Percentiles rank a stretch among this genome's conserved stretches.
phyloP scores from a whole-genome alignment of 78 protist genomes.

The Dictyostelium capitatum region DNA sequence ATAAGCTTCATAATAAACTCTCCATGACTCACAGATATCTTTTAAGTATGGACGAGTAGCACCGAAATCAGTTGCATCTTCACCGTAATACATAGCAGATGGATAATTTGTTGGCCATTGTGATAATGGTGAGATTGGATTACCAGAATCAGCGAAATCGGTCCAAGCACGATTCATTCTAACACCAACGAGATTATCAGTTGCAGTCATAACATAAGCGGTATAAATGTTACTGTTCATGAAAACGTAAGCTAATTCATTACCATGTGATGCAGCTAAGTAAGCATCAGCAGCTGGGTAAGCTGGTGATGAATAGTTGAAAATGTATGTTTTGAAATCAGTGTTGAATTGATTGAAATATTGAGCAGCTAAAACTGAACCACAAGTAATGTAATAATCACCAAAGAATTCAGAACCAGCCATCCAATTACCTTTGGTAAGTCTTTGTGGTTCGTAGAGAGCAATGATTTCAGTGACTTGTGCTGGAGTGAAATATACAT shows the following conservation, averaged over 20 bases:
- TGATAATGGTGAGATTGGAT: constrained; percentile 3
- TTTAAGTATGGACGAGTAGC: constrained; percentile 10
- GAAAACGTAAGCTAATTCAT: constrained; percentile 59
- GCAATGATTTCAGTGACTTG: constrained; percentile 14
- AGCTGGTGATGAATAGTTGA: constrained; percentile 67
- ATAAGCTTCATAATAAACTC: constrained; percentile 7
- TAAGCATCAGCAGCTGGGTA: constrained; percentile 52
- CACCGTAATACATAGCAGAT: constrained; percentile 51
- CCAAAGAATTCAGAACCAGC: constrained; percentile 79
- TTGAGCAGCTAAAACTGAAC: constrained; percentile 51
- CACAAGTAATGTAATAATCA: constrained; percentile 80
- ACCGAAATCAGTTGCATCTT: not conserved
- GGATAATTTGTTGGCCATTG: constrained; percentile 63
- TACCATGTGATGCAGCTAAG: constrained; percentile 75
- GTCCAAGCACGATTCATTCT: constrained; percentile 62
- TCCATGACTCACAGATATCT: constrained; percentile 44
- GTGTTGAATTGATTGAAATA: constrained; percentile 3
- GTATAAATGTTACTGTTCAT: constrained; percentile 25
- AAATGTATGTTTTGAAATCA: constrained; percentile 34
- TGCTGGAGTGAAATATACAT: constrained; percentile 21
- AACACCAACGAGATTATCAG: not conserved
- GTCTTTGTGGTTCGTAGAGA: constrained; percentile 30
- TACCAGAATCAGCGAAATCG: constrained; percentile 52
- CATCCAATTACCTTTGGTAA: constrained; percentile 31
- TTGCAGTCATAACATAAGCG: not conserved